Conservation (phyloP, 1,284 basidiomycete genomes). For the Tylopilus sp. region DNA sequence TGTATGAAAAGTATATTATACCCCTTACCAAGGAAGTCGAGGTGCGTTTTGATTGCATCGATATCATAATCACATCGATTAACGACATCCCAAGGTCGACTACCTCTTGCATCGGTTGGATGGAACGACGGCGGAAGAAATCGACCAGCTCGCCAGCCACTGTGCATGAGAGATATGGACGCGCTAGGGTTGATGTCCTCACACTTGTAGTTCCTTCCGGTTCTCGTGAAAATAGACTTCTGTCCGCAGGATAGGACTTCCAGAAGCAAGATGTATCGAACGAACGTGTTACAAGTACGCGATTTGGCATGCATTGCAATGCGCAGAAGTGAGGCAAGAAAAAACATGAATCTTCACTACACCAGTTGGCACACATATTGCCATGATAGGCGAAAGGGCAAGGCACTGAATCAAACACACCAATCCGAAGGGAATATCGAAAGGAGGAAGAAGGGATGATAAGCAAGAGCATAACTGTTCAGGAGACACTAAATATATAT, state of each 20-base stretch:
- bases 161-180: conserved; percentile 11
- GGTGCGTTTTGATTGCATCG: conserved; percentile 48
- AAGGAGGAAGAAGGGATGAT: conserved; percentile 14
- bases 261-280: conserved; percentile 22
- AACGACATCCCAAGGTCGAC: conserved; percentile 63
- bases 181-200: conserved; percentile 1
- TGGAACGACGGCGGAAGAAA: conserved; percentile 73
- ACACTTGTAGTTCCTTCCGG: conserved; percentile 1
- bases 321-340: conserved; percentile 23
- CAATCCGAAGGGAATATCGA: conserved; percentile 8
- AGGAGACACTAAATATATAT: conserved; percentile 25
- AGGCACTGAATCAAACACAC: conserved; percentile 6
- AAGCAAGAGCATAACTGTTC: conserved; percentile 24
- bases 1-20: conserved; percentile 95
- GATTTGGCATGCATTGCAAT: conserved; percentile 23
- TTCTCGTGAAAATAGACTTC: conserved; percentile 8
- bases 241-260: not conserved
- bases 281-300: conserved; percentile 25
- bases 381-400: conserved; percentile 5
- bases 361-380: conserved; percentile 14
- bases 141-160: conserved; percentile 55
- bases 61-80: conserved; percentile 4
- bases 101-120: conserved; percentile 85
- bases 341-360: conserved; percentile 15
- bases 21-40: conserved; percentile 98